Conservation (phyloP, 306 rosid genomes). For the Prunus padus region DNA sequence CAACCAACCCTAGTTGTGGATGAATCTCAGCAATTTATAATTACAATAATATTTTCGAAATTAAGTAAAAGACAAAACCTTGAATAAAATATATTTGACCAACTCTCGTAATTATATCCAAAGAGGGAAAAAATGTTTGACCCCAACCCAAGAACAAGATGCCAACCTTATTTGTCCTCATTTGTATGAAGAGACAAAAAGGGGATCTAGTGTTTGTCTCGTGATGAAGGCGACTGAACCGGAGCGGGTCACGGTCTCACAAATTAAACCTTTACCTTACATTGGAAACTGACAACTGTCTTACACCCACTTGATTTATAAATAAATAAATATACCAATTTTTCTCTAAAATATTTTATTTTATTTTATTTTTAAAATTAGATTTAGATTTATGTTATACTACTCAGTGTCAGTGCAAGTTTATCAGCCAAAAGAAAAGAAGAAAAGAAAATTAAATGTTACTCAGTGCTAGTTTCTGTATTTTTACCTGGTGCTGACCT, state of each 20-base stretch:
- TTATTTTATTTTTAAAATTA: too few species aligned
- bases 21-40: not conserved
- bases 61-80: not conserved
- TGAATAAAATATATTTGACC: constrained; percentile 36
- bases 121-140: constrained; percentile 33
- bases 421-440: too few species aligned
- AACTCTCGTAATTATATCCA: constrained; percentile 5
- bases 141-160: constrained; percentile 1
- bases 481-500: constrained; percentile 17
- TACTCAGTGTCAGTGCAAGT: too few species aligned
- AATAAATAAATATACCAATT: not conserved
- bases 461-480: not conserved
- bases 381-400: too few species aligned
- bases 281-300: constrained; percentile 19
- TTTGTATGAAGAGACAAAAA: constrained; percentile 13
- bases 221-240: constrained; percentile 33
- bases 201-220: constrained; percentile 15
- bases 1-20: not conserved
- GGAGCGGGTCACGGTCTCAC: constrained; percentile 28
- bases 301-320: not conserved
- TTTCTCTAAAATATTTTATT: too few species aligned
- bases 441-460: too few species aligned
- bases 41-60: not conserved
- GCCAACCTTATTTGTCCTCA: not conserved
- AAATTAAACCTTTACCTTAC: too few species aligned